Evolutionary conservation across 805 yeast species (phyloP), one percentile per base, ranked within the genome.

Genomic region (Wickerhamomyces strasburgensis): DNA sequence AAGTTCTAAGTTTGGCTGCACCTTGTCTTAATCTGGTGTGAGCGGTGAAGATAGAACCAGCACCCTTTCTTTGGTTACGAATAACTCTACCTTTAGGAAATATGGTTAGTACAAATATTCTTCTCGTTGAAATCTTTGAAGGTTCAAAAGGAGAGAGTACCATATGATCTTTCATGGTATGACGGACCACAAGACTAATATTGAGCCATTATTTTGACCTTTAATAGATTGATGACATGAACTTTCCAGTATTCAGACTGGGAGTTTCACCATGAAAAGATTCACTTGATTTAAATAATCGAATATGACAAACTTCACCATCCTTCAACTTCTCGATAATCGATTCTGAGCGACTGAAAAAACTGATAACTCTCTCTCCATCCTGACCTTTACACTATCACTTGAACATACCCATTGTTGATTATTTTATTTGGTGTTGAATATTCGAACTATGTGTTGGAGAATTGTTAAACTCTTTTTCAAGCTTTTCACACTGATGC

Each of bases 51-150:
- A 93, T 88, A 66, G 98, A 90, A 70, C 98, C 98, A 74, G 96
- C 96, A 84, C 98, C 98, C 80, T 93, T 93, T 88, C 99, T 89
- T 84, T 93, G 99, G 84, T 93, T 93, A 80, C 98, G 95, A 80
- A 93, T 93, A 77, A 93, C 99, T 84, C 98, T 87, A 85, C 96
- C 96, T 80, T 62, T 61, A 38, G 19, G 27, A 38, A 48, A 42
- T n/a, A 15, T 25, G 19, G 46, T 44, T 44, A 41, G 47, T 44
- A 42, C 31, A 32, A 19, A 14, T n/a, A n/a, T n/a, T n/a, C n/a
- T n/a, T n/a, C n/a, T n/a, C n/a, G n/a, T n/a, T n/a, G n/a, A n/a
- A n/a, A n/a, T n/a, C n/a, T n/a, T n/a, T n/a, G n/a, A n/a, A n/a
- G n/a, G n/a, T n/a, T n/a, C n/a, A n/a, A n/a, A n/a, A n/a, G n/a